These are phyloP conservation scores for Carex scoparia DNA, from an alignment of 176 grass and related monocot genomes.

Conservation along the genomic window DNA sequence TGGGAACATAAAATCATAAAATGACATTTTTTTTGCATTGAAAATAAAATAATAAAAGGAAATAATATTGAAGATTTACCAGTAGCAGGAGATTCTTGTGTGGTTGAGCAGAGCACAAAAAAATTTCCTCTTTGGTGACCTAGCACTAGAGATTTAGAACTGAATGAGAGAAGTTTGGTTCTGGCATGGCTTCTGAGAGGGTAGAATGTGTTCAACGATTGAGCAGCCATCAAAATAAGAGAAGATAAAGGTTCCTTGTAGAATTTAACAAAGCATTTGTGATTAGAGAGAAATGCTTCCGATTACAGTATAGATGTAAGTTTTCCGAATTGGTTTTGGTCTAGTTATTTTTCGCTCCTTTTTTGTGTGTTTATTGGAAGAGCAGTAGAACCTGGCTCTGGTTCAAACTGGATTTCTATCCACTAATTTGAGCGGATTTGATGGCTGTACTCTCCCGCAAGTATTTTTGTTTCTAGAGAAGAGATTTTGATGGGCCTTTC, in stretches of 20 bases:
- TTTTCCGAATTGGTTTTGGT: neutral
- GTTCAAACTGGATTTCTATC: conserved; percentile 24
- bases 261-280: neutral
- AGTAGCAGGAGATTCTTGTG: conserved; percentile 6
- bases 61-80: neutral
- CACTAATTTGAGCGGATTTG: conserved; percentile 20
- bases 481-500: too few relatives aligned
- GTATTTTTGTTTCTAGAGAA: too few relatives aligned
- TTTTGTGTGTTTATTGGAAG: neutral
- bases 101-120: conserved; percentile 12
- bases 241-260: neutral
- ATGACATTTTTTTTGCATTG: neutral
- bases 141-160: neutral
- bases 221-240: conserved; percentile 9
- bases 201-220: conserved; percentile 11
- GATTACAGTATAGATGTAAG: neutral
- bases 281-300: neutral
- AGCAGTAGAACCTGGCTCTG: conserved; percentile 12
- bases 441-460: neutral
- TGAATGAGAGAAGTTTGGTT: neutral
- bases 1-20: neutral
- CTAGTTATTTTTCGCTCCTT: neutral
- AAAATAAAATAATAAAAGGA: neutral
- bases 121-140: neutral
- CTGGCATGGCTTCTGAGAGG: conserved; percentile 13